phyloP scores from a whole-genome alignment of 2,329 filamentous ascomycete genomes.

The Fragosphaeria purpurea region DNA sequence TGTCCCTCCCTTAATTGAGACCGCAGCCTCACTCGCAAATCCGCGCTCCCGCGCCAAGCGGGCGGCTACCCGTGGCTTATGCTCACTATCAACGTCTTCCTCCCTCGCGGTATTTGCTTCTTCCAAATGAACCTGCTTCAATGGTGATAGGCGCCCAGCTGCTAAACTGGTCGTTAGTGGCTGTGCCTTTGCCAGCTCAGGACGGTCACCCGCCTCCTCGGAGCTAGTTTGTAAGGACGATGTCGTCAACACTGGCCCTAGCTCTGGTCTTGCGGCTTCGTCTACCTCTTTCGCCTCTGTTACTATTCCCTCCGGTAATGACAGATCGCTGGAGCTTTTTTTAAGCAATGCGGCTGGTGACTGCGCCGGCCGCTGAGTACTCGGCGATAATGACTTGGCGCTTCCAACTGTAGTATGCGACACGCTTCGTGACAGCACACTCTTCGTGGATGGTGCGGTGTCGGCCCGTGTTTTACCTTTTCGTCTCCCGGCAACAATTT shows the following conservation, averaged over 20 bases:
- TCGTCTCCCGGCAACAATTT: slow-evolving; percentile 50
- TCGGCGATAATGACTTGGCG: slow-evolving; percentile 15
- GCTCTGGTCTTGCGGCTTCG: not conserved
- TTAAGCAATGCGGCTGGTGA: slow-evolving; percentile 30
- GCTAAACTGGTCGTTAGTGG: too few relatives aligned
- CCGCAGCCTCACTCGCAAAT: slow-evolving; percentile 20
- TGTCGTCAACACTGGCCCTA: slow-evolving; percentile 23
- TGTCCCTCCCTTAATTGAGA: slow-evolving; percentile 11
- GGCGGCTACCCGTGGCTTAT: slow-evolving; percentile 41
- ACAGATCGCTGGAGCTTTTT: slow-evolving; percentile 11
- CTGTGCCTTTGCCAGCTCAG: too few relatives aligned
- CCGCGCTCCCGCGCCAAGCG: slow-evolving; percentile 41
- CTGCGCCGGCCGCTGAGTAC: slow-evolving; percentile 41
- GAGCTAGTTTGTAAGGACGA: slow-evolving; percentile 9
- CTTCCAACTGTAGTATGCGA: slow-evolving; percentile 45
- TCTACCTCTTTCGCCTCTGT: not conserved
- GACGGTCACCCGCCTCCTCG: too few relatives aligned
- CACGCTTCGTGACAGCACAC: slow-evolving; percentile 37
- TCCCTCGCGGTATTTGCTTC: slow-evolving; percentile 40
- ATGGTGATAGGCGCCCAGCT: slow-evolving; percentile 24
- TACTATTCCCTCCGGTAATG: slow-evolving; percentile 4
- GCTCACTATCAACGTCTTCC: slow-evolving; percentile 43
- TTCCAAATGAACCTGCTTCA: slow-evolving; percentile 43
- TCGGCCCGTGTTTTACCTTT: slow-evolving; percentile 15
- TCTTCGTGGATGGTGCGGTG: slow-evolving; percentile 6